phyloP scores from a whole-genome alignment of 305 asterid species.

The Caryopteris hybrid region DNA sequence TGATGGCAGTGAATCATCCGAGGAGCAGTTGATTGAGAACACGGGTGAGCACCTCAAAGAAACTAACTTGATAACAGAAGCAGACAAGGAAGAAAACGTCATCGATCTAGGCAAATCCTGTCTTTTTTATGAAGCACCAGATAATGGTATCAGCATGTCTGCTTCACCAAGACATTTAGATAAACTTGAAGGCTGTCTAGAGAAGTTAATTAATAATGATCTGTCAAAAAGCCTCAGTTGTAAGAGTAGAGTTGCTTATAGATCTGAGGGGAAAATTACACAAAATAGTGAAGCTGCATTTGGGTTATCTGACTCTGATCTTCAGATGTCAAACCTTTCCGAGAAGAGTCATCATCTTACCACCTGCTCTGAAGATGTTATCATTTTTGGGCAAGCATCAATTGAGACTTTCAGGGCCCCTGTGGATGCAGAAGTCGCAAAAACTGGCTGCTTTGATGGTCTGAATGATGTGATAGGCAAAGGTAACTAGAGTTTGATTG shows the following conservation, averaged over 20 bases:
- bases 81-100: constrained; percentile 1
- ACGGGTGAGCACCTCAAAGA: constrained; percentile 10
- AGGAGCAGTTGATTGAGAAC: constrained; percentile 16
- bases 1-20: constrained; percentile 13
- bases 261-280: constrained; percentile 1
- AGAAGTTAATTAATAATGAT: constrained; percentile 13
- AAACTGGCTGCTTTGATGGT: background rate
- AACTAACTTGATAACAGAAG: constrained; percentile 4
- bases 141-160: background rate
- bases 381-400: constrained; percentile 3
- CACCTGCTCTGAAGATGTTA: constrained; percentile 2
- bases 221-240: constrained; percentile 2
- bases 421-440: constrained; percentile 11
- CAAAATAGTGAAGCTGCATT: constrained; percentile 16
- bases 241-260: constrained; percentile 2
- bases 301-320: constrained; percentile 13
- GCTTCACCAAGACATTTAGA: constrained; percentile 14
- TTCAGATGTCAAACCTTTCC: constrained; percentile 3
- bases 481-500: constrained; percentile 10
- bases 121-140: constrained; percentile 7
- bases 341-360: background rate
- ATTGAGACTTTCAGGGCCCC: background rate
- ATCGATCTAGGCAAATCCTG: constrained; percentile 1
- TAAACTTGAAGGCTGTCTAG: constrained; percentile 11
- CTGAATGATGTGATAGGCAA: background rate